These are phyloP conservation scores for Yamadazyma kanchanaburiensis DNA, from an alignment of 1,139 yeast genomes.

Conservation along the genomic window DNA sequence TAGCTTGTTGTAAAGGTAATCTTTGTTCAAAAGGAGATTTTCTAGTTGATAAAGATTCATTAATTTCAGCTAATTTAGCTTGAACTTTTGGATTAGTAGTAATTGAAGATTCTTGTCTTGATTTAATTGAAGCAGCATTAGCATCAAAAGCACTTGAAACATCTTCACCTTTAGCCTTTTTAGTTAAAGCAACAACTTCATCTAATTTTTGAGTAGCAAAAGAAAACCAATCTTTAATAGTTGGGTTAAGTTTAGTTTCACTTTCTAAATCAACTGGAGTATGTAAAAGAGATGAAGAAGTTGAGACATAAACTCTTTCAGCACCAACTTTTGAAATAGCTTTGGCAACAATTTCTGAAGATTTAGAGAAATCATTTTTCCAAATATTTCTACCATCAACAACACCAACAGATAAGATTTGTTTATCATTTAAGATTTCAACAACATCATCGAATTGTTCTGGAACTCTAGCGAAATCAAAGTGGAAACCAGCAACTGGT, in stretches of 20 bases:
- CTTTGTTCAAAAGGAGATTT: slow-evolving; percentile 81
- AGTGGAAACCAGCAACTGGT: slow-evolving; percentile 95
- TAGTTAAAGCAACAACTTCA: slow-evolving; percentile 90
- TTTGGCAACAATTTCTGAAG: slow-evolving; percentile 74
- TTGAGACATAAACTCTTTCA: slow-evolving; percentile 86
- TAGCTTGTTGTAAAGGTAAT: slow-evolving; percentile 80
- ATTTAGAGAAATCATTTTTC: slow-evolving; percentile 92
- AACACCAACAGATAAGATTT: slow-evolving; percentile 91
- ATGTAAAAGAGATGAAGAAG: slow-evolving; percentile 96
- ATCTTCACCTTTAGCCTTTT: slow-evolving; percentile 80
- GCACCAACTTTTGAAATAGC: slow-evolving; percentile 84
- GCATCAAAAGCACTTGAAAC: slow-evolving; percentile 68
- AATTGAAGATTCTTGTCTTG: slow-evolving; percentile 83
- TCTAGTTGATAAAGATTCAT: slow-evolving; percentile 81
- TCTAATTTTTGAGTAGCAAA: slow-evolving; percentile 94
- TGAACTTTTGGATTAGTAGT: slow-evolving; percentile 91
- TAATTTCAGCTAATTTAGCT: slow-evolving; percentile 79
- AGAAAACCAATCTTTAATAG: slow-evolving; percentile 96
- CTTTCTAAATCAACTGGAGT: slow-evolving; percentile 94
- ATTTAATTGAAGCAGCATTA: slow-evolving; percentile 80
- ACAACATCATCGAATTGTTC: slow-evolving; percentile 89
- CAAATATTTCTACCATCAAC: slow-evolving; percentile 99
- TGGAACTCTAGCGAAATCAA: slow-evolving; percentile 94
- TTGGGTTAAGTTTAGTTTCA: slow-evolving; percentile 87
- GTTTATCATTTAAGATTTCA: slow-evolving; percentile 56